Base-by-base conservation (phyloP, 495 filamentous ascomycete species). In the Penicillium cataractarum region DNA sequence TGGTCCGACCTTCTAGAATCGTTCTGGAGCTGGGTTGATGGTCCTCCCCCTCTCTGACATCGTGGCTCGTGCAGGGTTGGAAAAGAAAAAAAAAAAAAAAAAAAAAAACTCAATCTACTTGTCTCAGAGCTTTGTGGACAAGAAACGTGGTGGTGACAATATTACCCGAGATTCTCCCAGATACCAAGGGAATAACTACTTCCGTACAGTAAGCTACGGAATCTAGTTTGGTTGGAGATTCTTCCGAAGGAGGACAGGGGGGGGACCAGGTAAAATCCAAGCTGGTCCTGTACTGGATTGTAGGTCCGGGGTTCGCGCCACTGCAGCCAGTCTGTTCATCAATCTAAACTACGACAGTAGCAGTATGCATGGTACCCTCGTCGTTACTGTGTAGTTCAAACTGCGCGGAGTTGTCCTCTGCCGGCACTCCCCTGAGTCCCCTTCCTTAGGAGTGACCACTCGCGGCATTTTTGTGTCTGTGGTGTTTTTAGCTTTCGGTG, bases 1-100 rank as follows among this genome's bases (percentile, higher is more conserved):
- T 32, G 58, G 55, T 13, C 53, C 39, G 54, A 62, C 58, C 62
- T 68, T 68, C 65, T 64, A 68, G 65, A 68, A 64, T 53, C 32
- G 57, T 62, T 64, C 61, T 64, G 62, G 62, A 62, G 59, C 55
- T 40, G 58, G 42, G 58, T 51, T 35, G 48, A 48, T 19, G 29
- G 24, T 9, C 24, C 27, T 50, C 44, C 50, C 56, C 52, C 26
- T 39, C 35, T 51, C 24, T 49, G 22, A 26, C 40, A 21, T 35
- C 27, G 35, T 54, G 39, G 39, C 49, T 58, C 48, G 48, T 54
- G 48, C 48, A 51, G 44, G 31, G 15, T 22, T 17, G 29, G 42
- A 52, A 31, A 19, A n/a, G n/a, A n/a, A n/a, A n/a, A n/a, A n/a
- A n/a, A n/a, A n/a, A n/a, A n/a, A n/a, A n/a, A n/a, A n/a, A 15